These are phyloP conservation scores for Penicillium sp. DNA, from an alignment of 2,329 filamentous ascomycete species.

Conservation along the genomic window DNA sequence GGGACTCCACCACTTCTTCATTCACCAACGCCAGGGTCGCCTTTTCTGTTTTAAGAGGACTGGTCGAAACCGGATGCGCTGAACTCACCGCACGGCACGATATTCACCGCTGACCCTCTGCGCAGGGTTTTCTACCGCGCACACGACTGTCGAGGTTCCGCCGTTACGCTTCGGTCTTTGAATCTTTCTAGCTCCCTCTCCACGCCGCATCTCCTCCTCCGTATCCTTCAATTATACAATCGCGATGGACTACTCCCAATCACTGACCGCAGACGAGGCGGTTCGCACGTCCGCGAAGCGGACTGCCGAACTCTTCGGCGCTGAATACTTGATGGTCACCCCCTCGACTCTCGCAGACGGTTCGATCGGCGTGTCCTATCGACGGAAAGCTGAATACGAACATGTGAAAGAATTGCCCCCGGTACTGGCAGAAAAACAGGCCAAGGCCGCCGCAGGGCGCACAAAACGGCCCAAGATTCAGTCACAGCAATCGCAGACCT, in stretches of 20 bases:
- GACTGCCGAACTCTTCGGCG: constrained; percentile 48
- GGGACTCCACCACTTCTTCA: neutral
- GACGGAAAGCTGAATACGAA: constrained; percentile 66
- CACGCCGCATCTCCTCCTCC: neutral
- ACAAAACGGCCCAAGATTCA: constrained; percentile 60
- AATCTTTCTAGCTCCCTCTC: neutral
- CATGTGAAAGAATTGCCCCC: constrained; percentile 74
- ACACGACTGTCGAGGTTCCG: constrained; percentile 7
- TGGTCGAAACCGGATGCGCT: neutral
- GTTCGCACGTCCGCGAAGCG: constrained; percentile 46
- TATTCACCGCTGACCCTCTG: neutral
- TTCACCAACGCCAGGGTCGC: neutral
- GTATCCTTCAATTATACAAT: neutral
- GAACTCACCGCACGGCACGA: neutral
- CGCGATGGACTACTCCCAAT: constrained; percentile 34
- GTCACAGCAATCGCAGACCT: constrained; percentile 47
- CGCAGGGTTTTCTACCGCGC: constrained; percentile 21
- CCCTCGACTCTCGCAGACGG: constrained; percentile 44
- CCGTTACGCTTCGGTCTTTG: constrained; percentile 7
- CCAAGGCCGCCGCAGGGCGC: constrained; percentile 60
- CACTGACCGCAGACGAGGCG: constrained; percentile 35
- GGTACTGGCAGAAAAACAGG: constrained; percentile 75
- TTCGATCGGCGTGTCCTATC: constrained; percentile 46
- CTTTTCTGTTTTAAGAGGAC: neutral
- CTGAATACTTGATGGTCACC: constrained; percentile 46